Conservation (phyloP, 2,329 filamentous ascomycete species). For the Microcyclospora tardicrescens region DNA sequence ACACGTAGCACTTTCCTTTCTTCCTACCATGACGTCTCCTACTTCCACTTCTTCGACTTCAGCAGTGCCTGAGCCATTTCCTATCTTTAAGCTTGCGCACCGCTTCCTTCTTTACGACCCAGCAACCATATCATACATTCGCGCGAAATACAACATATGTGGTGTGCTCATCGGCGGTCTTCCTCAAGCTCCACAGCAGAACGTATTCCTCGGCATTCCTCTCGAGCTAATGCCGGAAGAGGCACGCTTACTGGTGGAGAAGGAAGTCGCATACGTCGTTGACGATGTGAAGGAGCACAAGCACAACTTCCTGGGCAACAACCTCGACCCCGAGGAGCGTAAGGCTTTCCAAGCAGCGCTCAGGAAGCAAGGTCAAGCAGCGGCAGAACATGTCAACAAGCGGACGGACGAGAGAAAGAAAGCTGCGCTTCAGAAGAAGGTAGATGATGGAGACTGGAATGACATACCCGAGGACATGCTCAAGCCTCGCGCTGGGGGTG, state of each 20-base stretch:
- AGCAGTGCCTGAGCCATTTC: conserved; percentile 44
- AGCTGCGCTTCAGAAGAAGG: conserved; percentile 38
- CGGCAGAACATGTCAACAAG: conserved; percentile 33
- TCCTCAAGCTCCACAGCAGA: conserved; percentile 87
- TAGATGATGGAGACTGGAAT: conserved; percentile 24
- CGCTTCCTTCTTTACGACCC: conserved; percentile 86
- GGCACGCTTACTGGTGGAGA: conserved; percentile 65
- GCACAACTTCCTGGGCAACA: conserved; percentile 39
- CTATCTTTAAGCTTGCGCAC: conserved; percentile 67
- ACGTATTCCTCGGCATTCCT: conserved; percentile 80
- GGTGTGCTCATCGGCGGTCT: conserved; percentile 77
- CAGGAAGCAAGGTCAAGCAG: conserved; percentile 41
- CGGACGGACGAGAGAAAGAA: conserved; percentile 39
- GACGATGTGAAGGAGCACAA: conserved; percentile 66
- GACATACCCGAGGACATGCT: conserved; percentile 25
- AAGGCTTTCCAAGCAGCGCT: conserved; percentile 47
- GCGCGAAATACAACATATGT: conserved; percentile 69
- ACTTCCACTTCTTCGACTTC: conserved; percentile 20
- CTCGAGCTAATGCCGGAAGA: conserved; percentile 87
- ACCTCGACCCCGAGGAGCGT: conserved; percentile 44
- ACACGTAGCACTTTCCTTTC: background rate
- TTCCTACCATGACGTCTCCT: background rate
- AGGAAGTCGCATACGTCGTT: conserved; percentile 62
- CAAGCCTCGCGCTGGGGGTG: conserved; percentile 6
- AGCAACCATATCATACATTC: conserved; percentile 62